A percentile compares a stretch with the other conserved stretches of the same genome.
phyloP scores from a whole-genome alignment of 495 filamentous ascomycete genomes.

The Penicillium malachiteum region DNA sequence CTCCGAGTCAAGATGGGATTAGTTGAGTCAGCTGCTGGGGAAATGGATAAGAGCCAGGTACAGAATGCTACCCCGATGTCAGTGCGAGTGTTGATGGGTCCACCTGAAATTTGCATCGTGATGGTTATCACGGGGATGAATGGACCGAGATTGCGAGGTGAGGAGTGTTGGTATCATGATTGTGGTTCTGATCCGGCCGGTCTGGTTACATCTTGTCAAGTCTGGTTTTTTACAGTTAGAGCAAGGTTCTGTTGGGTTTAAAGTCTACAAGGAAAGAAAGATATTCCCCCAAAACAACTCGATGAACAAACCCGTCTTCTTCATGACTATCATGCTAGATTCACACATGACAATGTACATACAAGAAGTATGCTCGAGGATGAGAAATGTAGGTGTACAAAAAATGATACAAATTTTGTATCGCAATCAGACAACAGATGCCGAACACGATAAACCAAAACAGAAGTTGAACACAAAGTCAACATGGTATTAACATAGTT shows the following conservation, averaged over 20 bases:
- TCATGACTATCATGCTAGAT: neutral
- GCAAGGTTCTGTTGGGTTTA: neutral
- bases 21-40: neutral
- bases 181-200: no score
- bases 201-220: no score
- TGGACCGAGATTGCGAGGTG: neutral
- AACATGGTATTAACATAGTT: neutral
- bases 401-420: neutral
- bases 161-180: neutral
- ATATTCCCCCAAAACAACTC: neutral
- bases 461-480: neutral
- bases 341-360: neutral
- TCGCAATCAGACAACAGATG: neutral
- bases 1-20: slow-evolving; percentile 4
- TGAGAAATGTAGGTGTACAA: neutral
- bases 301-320: neutral
- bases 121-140: neutral
- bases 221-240: neutral
- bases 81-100: slow-evolving; percentile 8
- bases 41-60: neutral
- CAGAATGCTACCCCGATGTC: slow-evolving; percentile 13
- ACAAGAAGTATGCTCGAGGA: neutral
- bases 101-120: neutral
- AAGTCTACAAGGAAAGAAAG: neutral
- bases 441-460: neutral